A percentile compares a stretch with the other conserved stretches of the same genome.
phyloP scores from a whole-genome alignment of 805 yeast species.

The Lipomyces orientalis region DNA sequence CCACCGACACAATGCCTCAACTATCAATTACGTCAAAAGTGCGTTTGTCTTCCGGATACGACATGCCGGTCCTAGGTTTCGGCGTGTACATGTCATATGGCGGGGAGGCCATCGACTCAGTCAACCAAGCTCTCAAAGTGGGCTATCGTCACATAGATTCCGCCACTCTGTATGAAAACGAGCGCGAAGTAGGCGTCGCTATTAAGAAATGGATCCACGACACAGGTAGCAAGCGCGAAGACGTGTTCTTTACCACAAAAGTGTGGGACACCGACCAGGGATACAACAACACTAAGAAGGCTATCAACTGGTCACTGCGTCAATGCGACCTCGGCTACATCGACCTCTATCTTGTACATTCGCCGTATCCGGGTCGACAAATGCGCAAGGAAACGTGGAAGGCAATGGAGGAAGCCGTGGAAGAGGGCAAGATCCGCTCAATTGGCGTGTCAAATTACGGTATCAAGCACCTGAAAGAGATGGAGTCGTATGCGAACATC shows the following conservation, averaged over 20 bases:
- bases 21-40: conserved; percentile 18
- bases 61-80: conserved; percentile 77
- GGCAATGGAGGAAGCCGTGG: conserved; percentile 76
- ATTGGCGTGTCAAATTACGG: conserved; percentile 83
- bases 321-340: conserved; percentile 60
- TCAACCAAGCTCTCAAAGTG: conserved; percentile 79
- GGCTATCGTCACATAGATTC: conserved; percentile 84
- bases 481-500: conserved; percentile 46
- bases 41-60: conserved; percentile 56
- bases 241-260: conserved; percentile 46
- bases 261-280: conserved; percentile 47
- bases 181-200: conserved; percentile 69
- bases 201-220: conserved; percentile 50
- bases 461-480: conserved; percentile 62
- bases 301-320: conserved; percentile 61
- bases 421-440: conserved; percentile 60
- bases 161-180: conserved; percentile 73
- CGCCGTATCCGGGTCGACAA: conserved; percentile 57
- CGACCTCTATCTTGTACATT: conserved; percentile 64
- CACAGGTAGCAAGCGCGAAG: conserved; percentile 47
- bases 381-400: conserved; percentile 66
- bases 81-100: conserved; percentile 83
- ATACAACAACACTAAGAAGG: conserved; percentile 60
- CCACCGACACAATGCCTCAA: conserved; percentile 1
- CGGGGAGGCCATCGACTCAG: conserved; percentile 52